phyloP scores from a whole-genome alignment of 805 yeast genomes.

The Teunomyces pallodes region DNA sequence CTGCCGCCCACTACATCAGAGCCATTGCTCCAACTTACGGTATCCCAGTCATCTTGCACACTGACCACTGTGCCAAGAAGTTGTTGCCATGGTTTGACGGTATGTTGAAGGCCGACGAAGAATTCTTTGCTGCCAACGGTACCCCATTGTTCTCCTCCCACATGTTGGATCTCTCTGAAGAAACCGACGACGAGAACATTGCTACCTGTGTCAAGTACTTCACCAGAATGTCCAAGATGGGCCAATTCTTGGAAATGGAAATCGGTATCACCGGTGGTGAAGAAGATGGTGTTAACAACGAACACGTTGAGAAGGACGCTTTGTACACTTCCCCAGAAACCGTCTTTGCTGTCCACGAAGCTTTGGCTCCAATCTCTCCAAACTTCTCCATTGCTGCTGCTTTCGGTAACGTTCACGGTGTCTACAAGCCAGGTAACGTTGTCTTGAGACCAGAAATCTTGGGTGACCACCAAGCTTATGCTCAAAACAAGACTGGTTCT shows the following conservation, averaged over 20 bases:
- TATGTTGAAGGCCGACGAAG: conserved; percentile 95
- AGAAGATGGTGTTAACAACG: conserved; percentile 99
- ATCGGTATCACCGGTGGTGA: conserved; percentile 99
- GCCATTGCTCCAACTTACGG: conserved; percentile 95
- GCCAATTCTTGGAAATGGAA: conserved; percentile 99
- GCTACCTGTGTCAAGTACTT: conserved; percentile 92
- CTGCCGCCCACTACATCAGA: conserved; percentile 98
- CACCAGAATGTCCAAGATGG: conserved; percentile 87
- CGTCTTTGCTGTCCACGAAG: conserved; percentile 86
- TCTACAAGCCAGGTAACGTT: conserved; percentile 98
- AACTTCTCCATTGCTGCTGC: conserved; percentile 99
- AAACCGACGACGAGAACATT: conserved; percentile 93
- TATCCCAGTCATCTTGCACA: conserved; percentile 93
- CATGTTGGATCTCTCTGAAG: conserved; percentile 98
- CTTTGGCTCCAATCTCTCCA: conserved; percentile 87
- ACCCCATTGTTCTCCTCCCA: conserved; percentile 98
- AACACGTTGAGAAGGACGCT: conserved; percentile 79
- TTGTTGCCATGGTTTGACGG: conserved; percentile 98
- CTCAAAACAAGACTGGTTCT: conserved; percentile 62
- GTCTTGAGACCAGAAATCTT: conserved; percentile 86
- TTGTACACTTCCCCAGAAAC: conserved; percentile 96
- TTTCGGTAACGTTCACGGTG: conserved; percentile 99
- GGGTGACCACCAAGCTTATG: conserved; percentile 93
- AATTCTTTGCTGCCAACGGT: conserved; percentile 78
- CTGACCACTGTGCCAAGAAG: conserved; percentile 99